Conservation (phyloP, 345 rosid genomes). For the Mercurialis annua region DNA sequence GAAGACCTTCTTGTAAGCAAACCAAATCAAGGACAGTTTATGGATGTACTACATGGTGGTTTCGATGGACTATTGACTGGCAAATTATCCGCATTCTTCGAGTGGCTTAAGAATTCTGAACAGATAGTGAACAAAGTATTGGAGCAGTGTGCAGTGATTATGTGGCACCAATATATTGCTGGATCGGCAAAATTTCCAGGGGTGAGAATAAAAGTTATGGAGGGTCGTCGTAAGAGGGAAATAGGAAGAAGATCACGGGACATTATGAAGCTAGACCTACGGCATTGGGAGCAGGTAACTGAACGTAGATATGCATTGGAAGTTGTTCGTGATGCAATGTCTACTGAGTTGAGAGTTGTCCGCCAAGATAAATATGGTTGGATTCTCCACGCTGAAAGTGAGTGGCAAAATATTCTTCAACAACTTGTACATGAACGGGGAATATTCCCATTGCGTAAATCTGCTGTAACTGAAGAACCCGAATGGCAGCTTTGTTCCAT, state of each 20-base stretch:
- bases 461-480: conserved; percentile 55
- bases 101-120: conserved; percentile 84
- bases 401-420: conserved; percentile 96
- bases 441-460: conserved; percentile 74
- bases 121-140: conserved; percentile 70
- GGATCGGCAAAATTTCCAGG: conserved; percentile 97
- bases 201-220: conserved; percentile 88
- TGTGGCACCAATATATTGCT: conserved; percentile 93
- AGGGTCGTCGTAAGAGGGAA: conserved; percentile 90
- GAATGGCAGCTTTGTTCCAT: conserved; percentile 99
- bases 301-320: conserved; percentile 97
- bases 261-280: conserved; percentile 65
- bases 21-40: conserved; percentile 73
- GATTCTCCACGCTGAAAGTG: conserved; percentile 99
- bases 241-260: conserved; percentile 90
- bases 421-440: conserved; percentile 98
- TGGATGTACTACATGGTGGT: conserved; percentile 90
- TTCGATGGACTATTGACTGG: conserved; percentile 90
- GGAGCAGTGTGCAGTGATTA: conserved; percentile 94
- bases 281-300: conserved; percentile 92
- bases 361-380: conserved; percentile 99
- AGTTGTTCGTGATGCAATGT: conserved; percentile 90
- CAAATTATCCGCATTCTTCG: conserved; percentile 65
- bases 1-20: conserved; percentile 92
- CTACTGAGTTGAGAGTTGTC: conserved; percentile 97